Conservation (phyloP, 2,329 filamentous ascomycete species). For the Fusarium globosum region DNA sequence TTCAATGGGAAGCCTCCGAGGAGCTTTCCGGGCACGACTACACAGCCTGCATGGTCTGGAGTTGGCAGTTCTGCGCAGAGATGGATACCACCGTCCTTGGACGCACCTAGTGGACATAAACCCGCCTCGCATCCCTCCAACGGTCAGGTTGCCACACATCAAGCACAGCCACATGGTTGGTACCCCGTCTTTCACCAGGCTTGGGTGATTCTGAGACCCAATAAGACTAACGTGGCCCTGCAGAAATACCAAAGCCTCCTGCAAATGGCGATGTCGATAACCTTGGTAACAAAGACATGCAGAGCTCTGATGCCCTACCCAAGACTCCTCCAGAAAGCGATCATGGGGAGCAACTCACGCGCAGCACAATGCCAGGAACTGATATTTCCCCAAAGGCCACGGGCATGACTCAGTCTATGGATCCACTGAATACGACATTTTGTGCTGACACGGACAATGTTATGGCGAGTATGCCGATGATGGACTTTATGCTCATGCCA, state of each 20-base stretch:
- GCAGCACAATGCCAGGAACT: neutral
- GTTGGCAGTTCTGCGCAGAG: neutral
- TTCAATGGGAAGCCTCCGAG: neutral
- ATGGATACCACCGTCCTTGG: neutral
- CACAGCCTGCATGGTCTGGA: neutral
- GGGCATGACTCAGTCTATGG: neutral
- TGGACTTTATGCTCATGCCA: neutral
- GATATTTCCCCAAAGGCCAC: neutral
- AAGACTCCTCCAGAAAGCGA: neutral
- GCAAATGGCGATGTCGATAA: accelerated
- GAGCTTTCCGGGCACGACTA: neutral
- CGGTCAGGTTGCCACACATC: neutral
- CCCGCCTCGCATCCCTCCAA: accelerated
- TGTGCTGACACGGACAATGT: neutral
- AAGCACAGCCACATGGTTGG: neutral
- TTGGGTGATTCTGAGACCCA: accelerated
- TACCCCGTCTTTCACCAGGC: too few species aligned
- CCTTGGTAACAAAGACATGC: neutral
- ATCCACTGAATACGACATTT: neutral
- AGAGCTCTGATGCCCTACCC: neutral
- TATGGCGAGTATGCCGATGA: neutral
- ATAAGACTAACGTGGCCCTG: neutral
- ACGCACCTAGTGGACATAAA: neutral
- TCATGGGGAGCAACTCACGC: neutral
- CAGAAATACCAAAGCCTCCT: neutral